Evolutionary conservation across 306 rosid genomes (phyloP).

Genomic region (Ochetophila trinervis): DNA sequence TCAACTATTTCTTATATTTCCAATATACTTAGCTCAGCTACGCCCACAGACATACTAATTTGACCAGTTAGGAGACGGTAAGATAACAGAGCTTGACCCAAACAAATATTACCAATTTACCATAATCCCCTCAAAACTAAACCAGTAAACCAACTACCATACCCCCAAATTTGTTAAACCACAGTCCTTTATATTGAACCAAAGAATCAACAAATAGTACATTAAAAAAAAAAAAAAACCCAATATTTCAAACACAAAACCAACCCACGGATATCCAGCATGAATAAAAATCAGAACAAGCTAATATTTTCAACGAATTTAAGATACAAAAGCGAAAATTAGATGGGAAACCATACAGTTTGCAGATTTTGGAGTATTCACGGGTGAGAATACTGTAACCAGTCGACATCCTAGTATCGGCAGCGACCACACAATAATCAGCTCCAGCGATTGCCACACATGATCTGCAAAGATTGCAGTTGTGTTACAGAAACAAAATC

Average conservation of each 20-base stretch:
- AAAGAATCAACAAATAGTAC: background rate
- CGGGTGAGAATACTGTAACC: conserved; percentile 95
- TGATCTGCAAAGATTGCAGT: conserved; percentile 46
- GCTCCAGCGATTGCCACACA: conserved; percentile 96
- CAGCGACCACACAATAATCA: conserved; percentile 85
- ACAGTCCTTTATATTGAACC: background rate
- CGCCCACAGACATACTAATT: background rate
- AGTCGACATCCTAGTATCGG: conserved; percentile 92
- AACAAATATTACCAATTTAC: background rate
- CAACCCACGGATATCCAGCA: background rate
- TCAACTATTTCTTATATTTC: background rate
- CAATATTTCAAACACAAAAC: background rate
- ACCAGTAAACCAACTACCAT: background rate
- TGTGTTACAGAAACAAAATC: background rate
- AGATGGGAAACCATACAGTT: conserved; percentile 40
- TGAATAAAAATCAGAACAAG: background rate
- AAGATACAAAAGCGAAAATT: no score
- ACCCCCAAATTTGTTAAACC: background rate
- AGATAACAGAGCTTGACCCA: background rate
- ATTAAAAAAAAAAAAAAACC: background rate
- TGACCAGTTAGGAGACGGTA: background rate
- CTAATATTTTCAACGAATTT: background rate
- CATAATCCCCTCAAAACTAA: background rate
- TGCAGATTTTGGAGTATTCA: conserved; percentile 81
- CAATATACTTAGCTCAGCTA: background rate